Conservation (phyloP, 345 rosid species). For the Linum lewisii region DNA sequence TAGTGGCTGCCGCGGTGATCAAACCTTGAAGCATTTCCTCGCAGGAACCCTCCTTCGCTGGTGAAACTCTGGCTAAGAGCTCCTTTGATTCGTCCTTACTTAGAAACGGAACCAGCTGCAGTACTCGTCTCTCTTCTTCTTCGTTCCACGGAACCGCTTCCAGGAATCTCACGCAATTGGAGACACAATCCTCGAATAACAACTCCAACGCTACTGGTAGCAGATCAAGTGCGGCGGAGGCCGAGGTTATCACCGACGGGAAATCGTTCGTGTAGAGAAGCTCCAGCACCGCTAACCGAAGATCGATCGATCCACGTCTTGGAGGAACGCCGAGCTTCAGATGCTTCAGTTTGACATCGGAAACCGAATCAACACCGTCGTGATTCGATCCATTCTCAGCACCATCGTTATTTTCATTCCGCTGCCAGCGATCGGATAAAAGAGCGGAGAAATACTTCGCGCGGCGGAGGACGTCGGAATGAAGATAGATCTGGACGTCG, state of each 20-base stretch:
- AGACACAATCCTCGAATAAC: slow-evolving; percentile 54
- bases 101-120: slow-evolving; percentile 34
- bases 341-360: slow-evolving; percentile 1
- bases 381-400: slow-evolving; percentile 1
- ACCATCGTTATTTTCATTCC: slow-evolving; percentile 1
- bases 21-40: slow-evolving; percentile 59
- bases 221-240: slow-evolving; percentile 41
- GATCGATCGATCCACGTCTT: slow-evolving; percentile 22
- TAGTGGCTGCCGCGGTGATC: slow-evolving; percentile 33
- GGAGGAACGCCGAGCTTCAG: slow-evolving; percentile 26
- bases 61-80: slow-evolving; percentile 44
- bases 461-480: slow-evolving; percentile 41
- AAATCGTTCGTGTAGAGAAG: slow-evolving; percentile 49
- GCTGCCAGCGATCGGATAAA: slow-evolving; percentile 54
- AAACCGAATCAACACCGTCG: background rate
- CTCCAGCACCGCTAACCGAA: slow-evolving; percentile 33
- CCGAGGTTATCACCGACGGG: slow-evolving; percentile 24
- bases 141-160: slow-evolving; percentile 74
- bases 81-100: slow-evolving; percentile 42
- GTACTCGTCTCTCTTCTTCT: slow-evolving; percentile 47
- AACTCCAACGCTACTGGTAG: slow-evolving; percentile 50
- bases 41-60: slow-evolving; percentile 25
- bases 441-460: slow-evolving; percentile 56
- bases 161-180: slow-evolving; percentile 34
- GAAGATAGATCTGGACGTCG: slow-evolving; percentile 49